Percentiles rank a stretch among this genome's conserved stretches.
These are phyloP conservation scores for Lasiosphaeria hispida DNA, from an alignment of 495 filamentous ascomycete genomes.

Conservation along the genomic window DNA sequence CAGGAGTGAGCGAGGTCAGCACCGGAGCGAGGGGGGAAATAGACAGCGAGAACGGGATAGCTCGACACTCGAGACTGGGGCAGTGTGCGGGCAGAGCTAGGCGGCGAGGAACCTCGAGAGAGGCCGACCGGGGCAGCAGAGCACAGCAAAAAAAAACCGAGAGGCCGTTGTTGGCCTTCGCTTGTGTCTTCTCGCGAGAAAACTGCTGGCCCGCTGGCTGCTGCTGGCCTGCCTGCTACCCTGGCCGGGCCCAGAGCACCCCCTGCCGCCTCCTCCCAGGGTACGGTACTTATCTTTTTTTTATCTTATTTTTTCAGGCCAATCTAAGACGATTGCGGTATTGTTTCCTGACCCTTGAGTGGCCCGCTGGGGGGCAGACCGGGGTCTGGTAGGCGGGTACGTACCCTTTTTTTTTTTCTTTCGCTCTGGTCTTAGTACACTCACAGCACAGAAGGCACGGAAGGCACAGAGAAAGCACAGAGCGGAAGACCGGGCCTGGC, in stretches of 20 bases:
- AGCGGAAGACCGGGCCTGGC: conserved; percentile 28
- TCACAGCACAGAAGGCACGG: neutral
- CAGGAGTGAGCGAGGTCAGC: too few relatives aligned
- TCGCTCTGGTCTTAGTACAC: too few relatives aligned
- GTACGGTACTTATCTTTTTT: conserved; percentile 14
- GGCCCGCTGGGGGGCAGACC: conserved; percentile 26
- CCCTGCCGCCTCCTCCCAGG: conserved; percentile 8
- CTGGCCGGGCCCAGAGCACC: conserved; percentile 11
- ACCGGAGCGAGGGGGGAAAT: too few relatives aligned
- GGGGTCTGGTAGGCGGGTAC: conserved; percentile 6
- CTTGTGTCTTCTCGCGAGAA: conserved; percentile 10
- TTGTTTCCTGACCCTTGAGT: conserved; percentile 28
- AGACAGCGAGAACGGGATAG: too few relatives aligned
- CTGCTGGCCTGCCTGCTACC: conserved; percentile 11
- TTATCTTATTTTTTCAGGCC: conserved; percentile 17
- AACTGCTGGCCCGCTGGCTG: conserved; percentile 8
- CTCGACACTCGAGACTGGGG: too few relatives aligned
- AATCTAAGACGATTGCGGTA: conserved; percentile 33
- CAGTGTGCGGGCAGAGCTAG: too few relatives aligned
- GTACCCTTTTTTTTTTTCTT: too few relatives aligned
- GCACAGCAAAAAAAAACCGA: neutral
- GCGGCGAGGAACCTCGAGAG: too few relatives aligned
- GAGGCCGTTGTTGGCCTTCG: conserved; percentile 15
- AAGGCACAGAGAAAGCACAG: conserved; percentile 13
- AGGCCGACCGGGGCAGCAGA: too few relatives aligned